Percentiles rank a stretch among this genome's conserved stretches.
Evolutionary conservation across 495 filamentous ascomycete genomes (phyloP).

Genomic region (Neurospora tetraspora): DNA sequence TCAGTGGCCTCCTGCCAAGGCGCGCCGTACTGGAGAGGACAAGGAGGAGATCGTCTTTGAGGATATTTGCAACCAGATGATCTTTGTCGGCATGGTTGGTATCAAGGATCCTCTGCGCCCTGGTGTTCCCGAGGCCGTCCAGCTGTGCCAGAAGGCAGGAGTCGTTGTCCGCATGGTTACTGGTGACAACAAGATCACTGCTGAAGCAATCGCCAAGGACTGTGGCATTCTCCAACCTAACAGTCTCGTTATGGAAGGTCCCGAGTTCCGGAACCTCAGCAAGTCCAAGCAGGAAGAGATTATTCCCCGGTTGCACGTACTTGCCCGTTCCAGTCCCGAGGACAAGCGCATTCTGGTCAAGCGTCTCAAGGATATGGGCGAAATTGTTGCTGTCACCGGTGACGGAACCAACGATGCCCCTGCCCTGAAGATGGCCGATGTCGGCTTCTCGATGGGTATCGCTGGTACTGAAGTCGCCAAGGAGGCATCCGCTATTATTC

Average conservation of each 20-base stretch:
- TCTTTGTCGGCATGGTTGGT: conserved; percentile 67
- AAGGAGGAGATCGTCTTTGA: conserved; percentile 65
- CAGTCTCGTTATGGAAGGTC: conserved; percentile 74
- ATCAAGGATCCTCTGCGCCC: conserved; percentile 82
- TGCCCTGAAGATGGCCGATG: conserved; percentile 74
- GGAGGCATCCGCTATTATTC: conserved; percentile 83
- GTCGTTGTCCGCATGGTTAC: conserved; percentile 88
- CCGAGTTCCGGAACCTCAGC: conserved; percentile 67
- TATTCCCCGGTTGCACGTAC: conserved; percentile 67
- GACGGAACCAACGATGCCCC: conserved; percentile 89
- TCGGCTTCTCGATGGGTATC: conserved; percentile 91
- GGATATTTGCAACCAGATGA: conserved; percentile 60
- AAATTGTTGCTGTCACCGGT: conserved; percentile 80
- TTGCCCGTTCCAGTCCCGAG: conserved; percentile 79
- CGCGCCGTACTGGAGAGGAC: conserved; percentile 57
- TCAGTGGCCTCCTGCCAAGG: conserved; percentile 70
- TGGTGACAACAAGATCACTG: conserved; percentile 74
- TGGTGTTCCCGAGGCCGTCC: conserved; percentile 68
- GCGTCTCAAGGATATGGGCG: conserved; percentile 60
- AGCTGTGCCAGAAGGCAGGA: conserved; percentile 63
- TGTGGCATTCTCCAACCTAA: conserved; percentile 73
- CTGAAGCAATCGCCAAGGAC: conserved; percentile 69
- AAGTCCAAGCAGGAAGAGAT: conserved; percentile 59
- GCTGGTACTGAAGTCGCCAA: conserved; percentile 89
- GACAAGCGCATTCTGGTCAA: conserved; percentile 77